Base-by-base conservation (phyloP, 2,329 filamentous ascomycete species). In the Seiridium cupressi region DNA sequence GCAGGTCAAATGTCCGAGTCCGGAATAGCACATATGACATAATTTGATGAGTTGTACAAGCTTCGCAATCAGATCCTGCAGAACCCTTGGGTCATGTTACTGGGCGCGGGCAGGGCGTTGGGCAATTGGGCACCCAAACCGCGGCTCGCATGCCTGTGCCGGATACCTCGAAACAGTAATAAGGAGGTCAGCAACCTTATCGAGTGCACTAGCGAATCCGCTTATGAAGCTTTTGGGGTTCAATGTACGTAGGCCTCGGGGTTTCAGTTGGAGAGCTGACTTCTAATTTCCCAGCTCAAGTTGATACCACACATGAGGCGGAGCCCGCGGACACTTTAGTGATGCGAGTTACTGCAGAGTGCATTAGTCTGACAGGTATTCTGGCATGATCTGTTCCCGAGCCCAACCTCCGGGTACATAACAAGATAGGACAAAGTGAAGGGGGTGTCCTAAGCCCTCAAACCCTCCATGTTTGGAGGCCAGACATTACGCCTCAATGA, bases 311-410 rank as follows among this genome's bases (percentile, higher is more conserved):
- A 7, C 31, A 44, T 11, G 38, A 55, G 53, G 46, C 46, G 46
- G 46, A 48, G 46, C 26, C 18, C 18, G 18, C 18, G 18, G 18
- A 26, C n/a, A 36, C 8, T 36, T 48, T 59, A 49, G 57, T 31
- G 32, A 62, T 58, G 60, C 60, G 53, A 61, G 57, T 47, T 31
- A 38, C 40, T 62, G 58, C 63, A 61, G 60, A 57, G 31, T 58
- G 59, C 59, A 58, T 40, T 44, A 56, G 48, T 35, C 49, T 36
- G 31, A 51, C 49, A 51, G n/a, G 49, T 51, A 51, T 31, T n/a
- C 49, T 31, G 8, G 49, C 49, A 51, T 51, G 5, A 35, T 51
- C 7, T n/a, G 46, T 48, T 48, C 49, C 10, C 49, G 49, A 51
- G 49, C 49, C 49, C 49, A 51, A 51, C 32, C 6, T 36, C 32